Conservation (phyloP, 169 alveolate species). For the Babesia ovata region DNA sequence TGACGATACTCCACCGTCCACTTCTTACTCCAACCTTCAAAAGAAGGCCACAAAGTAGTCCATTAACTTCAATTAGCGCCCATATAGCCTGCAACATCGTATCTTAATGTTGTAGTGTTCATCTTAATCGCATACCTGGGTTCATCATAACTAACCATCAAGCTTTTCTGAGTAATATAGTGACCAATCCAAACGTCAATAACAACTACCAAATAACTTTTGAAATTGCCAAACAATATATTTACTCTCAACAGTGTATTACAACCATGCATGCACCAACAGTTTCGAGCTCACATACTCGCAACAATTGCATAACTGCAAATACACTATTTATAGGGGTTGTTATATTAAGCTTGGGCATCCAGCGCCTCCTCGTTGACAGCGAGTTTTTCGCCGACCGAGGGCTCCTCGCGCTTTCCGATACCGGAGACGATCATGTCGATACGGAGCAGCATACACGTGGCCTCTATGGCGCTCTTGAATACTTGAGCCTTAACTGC, state of each 20-base stretch:
- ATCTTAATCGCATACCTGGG: too few species aligned
- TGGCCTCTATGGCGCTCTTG: constrained; percentile 95
- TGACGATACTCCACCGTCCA: too few species aligned
- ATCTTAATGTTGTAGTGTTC: too few species aligned
- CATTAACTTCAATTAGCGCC: too few species aligned
- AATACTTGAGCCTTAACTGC: constrained; percentile 94
- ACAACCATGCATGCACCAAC: not conserved
- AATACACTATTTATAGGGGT: not conserved
- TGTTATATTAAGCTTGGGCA: constrained; percentile 18
- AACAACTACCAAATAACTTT: too few species aligned
- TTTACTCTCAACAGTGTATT: not conserved
- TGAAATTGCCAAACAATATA: too few species aligned
- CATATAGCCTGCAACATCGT: too few species aligned
- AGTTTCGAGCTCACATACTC: not conserved
- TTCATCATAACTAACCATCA: too few species aligned
- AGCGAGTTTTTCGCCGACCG: constrained; percentile 47
- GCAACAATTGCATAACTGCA: not conserved
- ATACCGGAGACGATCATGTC: constrained; percentile 96
- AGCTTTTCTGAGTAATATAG: too few species aligned
- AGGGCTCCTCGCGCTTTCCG: constrained; percentile 75
- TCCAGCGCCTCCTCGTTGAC: constrained; percentile 60
- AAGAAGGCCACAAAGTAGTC: too few species aligned
- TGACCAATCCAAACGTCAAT: too few species aligned
- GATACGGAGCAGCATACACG: constrained; percentile 91
- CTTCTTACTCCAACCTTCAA: too few species aligned